These are phyloP conservation scores for Fusarium coffeatum DNA, from an alignment of 2,329 filamentous ascomycete genomes.

Conservation along the genomic window DNA sequence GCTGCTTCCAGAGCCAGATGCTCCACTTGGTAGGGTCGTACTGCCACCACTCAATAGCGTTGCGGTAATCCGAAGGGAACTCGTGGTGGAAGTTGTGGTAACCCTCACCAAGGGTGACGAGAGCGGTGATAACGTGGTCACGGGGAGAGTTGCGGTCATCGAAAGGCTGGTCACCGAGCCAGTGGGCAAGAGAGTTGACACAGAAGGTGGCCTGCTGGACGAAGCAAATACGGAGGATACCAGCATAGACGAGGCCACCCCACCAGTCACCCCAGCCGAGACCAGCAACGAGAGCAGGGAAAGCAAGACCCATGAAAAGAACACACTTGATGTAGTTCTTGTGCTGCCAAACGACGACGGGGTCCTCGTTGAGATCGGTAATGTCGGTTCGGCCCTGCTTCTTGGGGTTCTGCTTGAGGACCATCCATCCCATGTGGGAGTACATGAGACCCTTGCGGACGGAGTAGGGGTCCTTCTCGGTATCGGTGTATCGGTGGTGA, in stretches of 20 bases:
- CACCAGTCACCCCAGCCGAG: constrained; percentile 83
- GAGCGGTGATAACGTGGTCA: constrained; percentile 86
- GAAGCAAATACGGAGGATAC: constrained; percentile 88
- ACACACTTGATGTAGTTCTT: constrained; percentile 86
- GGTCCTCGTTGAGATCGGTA: constrained; percentile 86
- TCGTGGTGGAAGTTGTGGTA: constrained; percentile 98
- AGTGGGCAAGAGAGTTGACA: constrained; percentile 91
- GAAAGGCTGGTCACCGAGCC: constrained; percentile 92
- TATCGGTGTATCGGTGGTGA: constrained; percentile 92
- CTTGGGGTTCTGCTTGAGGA: constrained; percentile 94
- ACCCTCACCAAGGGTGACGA: constrained; percentile 87
- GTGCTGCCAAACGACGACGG: constrained; percentile 89
- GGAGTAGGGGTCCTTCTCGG: constrained; percentile 91
- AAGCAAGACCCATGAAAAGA: constrained; percentile 78
- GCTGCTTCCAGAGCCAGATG: constrained; percentile 86
- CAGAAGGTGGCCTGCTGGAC: constrained; percentile 94
- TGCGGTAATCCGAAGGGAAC: constrained; percentile 93
- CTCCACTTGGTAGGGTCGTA: constrained; percentile 93
- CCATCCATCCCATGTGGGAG: constrained; percentile 86
- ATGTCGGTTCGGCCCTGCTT: constrained; percentile 89
- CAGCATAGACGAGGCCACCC: constrained; percentile 86
- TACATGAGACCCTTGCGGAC: constrained; percentile 89
- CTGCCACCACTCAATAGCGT: constrained; percentile 90
- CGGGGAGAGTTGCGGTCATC: constrained; percentile 92
- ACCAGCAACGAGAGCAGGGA: constrained; percentile 81